Evolutionary conservation across 1,139 yeast species (phyloP).

Genomic region (Saccharomyces hybrid): DNA sequence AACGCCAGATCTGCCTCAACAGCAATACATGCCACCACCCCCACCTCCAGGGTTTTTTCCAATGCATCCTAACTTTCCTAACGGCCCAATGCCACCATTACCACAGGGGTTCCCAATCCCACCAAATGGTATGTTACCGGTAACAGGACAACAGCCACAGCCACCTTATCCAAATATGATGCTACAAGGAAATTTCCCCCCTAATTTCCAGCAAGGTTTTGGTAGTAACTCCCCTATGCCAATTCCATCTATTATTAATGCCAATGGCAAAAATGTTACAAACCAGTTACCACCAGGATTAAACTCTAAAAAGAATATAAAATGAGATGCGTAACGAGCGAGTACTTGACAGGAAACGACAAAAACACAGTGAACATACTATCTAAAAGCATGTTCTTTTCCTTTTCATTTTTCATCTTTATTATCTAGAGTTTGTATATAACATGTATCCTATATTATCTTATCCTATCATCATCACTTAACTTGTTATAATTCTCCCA

Average conservation of each 20-base stretch:
- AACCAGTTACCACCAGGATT: background rate
- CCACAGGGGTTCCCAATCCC: slow-evolving; percentile 9
- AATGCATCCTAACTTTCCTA: slow-evolving; percentile 1
- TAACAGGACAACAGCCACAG: slow-evolving; percentile 6
- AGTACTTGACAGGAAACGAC: background rate
- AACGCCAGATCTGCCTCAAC: slow-evolving; percentile 13
- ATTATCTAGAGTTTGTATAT: background rate
- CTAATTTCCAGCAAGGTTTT: background rate
- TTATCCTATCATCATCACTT: background rate
- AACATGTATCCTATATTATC: background rate
- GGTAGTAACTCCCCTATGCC: background rate
- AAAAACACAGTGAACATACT: background rate
- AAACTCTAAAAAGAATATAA: background rate
- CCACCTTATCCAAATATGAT: slow-evolving; percentile 7
- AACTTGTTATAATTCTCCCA: background rate
- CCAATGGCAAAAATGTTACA: background rate
- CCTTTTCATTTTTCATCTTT: background rate
- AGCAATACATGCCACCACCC: slow-evolving; percentile 20
- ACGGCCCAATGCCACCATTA: slow-evolving; percentile 6
- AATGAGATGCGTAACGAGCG: background rate
- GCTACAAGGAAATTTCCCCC: background rate
- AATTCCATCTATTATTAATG: background rate
- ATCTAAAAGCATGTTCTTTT: background rate
- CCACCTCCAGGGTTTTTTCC: slow-evolving; percentile 4
- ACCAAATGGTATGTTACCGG: slow-evolving; percentile 15